Conservation (phyloP, 768 basidiomycete genomes). For the Boletus eberwhitei region DNA sequence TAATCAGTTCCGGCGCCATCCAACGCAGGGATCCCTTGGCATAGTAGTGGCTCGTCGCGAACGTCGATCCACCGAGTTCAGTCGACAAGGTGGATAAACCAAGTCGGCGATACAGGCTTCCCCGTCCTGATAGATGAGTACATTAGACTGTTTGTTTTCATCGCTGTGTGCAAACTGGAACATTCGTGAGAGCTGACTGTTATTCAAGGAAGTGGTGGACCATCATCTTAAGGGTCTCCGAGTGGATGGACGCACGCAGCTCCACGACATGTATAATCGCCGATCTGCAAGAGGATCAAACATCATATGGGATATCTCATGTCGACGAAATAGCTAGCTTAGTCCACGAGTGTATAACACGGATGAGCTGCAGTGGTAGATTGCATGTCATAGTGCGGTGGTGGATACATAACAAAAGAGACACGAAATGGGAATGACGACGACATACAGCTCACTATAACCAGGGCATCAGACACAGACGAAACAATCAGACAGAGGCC, state of each 20-base stretch:
- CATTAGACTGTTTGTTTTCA: no score
- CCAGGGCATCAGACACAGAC: background rate
- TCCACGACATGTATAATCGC: background rate
- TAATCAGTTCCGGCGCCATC: no score
- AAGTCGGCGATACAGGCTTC: no score
- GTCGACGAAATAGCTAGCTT: background rate
- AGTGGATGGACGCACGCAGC: background rate
- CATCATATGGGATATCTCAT: background rate
- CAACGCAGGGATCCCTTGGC: no score
- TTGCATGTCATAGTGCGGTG: conserved; percentile 28
- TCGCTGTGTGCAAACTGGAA: no score
- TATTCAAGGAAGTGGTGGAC: background rate
- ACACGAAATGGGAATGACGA: conserved; percentile 12
- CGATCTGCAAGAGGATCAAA: background rate
- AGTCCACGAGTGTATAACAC: background rate
- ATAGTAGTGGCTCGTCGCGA: no score
- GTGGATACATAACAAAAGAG: conserved; percentile 25
- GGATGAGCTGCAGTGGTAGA: conserved; percentile 17
- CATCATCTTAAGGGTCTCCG: background rate
- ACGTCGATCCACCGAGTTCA: no score
- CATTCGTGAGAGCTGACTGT: no score
- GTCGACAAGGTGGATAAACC: no score
- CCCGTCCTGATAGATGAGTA: no score
- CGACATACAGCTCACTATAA: conserved; percentile 21
- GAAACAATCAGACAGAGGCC: background rate